A percentile compares a stretch with the other conserved stretches of the same genome.
Conservation (phyloP, 108 stramenopile species). For the Cylindrotheca fusiformis region DNA sequence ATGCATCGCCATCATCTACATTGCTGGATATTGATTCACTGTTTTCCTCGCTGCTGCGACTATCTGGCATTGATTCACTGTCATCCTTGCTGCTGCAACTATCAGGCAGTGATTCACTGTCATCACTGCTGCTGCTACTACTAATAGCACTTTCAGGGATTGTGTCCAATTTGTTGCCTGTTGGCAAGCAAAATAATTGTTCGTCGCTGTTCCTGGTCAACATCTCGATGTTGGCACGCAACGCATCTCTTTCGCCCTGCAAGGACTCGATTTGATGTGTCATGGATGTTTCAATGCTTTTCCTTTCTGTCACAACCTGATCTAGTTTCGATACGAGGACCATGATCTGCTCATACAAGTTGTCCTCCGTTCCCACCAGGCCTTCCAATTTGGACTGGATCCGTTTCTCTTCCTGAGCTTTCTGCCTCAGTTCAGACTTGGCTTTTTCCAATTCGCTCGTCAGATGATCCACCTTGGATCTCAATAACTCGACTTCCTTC, state of each 20-base stretch:
- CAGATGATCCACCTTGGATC: neutral
- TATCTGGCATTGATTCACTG: too few species aligned
- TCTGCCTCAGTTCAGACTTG: neutral
- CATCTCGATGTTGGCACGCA: neutral
- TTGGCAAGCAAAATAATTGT: too few species aligned
- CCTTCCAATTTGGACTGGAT: neutral
- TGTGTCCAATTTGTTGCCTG: too few species aligned
- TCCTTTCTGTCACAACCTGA: neutral
- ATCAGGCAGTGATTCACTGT: too few species aligned
- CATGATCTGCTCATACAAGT: neutral
- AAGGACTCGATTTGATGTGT: neutral
- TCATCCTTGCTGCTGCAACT: too few species aligned
- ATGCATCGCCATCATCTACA: too few species aligned
- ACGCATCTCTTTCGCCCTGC: neutral
- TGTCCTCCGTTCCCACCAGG: neutral
- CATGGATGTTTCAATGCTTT: neutral
- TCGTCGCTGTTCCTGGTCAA: too few species aligned
- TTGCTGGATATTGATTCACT: too few species aligned
- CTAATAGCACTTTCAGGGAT: too few species aligned
- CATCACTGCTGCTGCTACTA: too few species aligned
- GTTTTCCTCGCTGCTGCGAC: too few species aligned
- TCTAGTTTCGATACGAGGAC: neutral
- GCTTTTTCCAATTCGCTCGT: neutral
- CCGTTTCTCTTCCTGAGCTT: neutral
- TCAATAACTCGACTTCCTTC: neutral